These are phyloP conservation scores for Venturiaceae sp. DNA, from an alignment of 2,329 filamentous ascomycete genomes.

Conservation along the genomic window DNA sequence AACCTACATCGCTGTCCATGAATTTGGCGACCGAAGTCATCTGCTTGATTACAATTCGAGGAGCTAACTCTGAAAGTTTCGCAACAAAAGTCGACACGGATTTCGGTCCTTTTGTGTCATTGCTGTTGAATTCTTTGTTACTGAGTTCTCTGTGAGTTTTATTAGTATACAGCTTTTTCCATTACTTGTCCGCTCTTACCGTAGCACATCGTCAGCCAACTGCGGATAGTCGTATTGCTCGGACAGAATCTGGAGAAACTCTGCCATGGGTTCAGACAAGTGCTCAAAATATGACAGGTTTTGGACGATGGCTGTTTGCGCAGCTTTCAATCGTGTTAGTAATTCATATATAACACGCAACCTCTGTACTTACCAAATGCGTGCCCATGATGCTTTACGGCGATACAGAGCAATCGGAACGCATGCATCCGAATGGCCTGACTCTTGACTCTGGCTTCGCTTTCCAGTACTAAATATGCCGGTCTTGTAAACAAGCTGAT, in stretches of 20 bases:
- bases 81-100: slow-evolving; percentile 91
- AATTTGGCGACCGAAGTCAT: slow-evolving; percentile 94
- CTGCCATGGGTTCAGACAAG: slow-evolving; percentile 97
- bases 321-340: slow-evolving; percentile 46
- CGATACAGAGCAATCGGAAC: slow-evolving; percentile 93
- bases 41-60: slow-evolving; percentile 89
- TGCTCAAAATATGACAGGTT: slow-evolving; percentile 98
- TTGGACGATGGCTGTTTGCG: slow-evolving; percentile 96
- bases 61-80: slow-evolving; percentile 85
- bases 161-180: slow-evolving; percentile 13
- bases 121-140: slow-evolving; percentile 96
- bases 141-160: slow-evolving; percentile 60
- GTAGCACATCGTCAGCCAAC: slow-evolving; percentile 82
- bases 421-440: slow-evolving; percentile 89
- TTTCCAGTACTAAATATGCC: slow-evolving; percentile 89
- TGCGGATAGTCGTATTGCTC: slow-evolving; percentile 98
- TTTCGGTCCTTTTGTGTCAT: slow-evolving; percentile 90
- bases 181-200: slow-evolving; percentile 21
- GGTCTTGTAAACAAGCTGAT: slow-evolving; percentile 85
- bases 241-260: slow-evolving; percentile 89
- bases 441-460: slow-evolving; percentile 82
- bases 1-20: slow-evolving; percentile 77
- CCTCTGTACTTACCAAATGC: slow-evolving; percentile 61
- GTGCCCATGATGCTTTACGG: slow-evolving; percentile 95
- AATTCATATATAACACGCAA: neutral